phyloP scores from a whole-genome alignment of 495 filamentous ascomycete species.

The Podospora pseudopauciseta region DNA sequence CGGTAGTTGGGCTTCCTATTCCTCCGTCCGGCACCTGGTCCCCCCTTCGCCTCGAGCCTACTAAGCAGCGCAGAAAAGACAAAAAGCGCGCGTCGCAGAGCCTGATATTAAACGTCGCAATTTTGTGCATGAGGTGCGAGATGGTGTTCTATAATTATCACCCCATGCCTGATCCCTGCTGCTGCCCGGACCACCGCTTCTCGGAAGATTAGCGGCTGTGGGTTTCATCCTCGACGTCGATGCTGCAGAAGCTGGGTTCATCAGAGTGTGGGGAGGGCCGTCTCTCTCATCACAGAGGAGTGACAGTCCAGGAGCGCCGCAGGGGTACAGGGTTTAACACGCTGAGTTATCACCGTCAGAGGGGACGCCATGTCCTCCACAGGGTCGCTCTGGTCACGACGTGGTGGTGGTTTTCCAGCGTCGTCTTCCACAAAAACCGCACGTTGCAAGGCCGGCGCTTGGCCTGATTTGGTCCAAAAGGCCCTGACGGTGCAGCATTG shows the following conservation, averaged over 20 bases:
- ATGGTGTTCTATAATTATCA: neutral
- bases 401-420: slow-evolving; percentile 10
- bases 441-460: slow-evolving; percentile 15
- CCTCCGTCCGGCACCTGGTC: neutral
- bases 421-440: slow-evolving; percentile 1
- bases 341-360: neutral
- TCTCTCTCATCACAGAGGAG: neutral
- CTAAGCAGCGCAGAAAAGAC: neutral
- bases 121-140: neutral
- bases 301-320: slow-evolving; percentile 4
- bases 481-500: slow-evolving; percentile 4
- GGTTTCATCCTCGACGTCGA: slow-evolving; percentile 7
- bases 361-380: neutral
- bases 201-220: slow-evolving; percentile 17
- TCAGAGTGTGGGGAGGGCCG: slow-evolving; percentile 14
- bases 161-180: slow-evolving; percentile 6
- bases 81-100: neutral
- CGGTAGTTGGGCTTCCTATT: neutral
- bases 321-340: slow-evolving; percentile 12
- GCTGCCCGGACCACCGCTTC: slow-evolving; percentile 6
- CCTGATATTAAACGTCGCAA: neutral
- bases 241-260: slow-evolving; percentile 8
- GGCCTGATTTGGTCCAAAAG: slow-evolving; percentile 12
- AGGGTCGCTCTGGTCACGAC: slow-evolving; percentile 7
- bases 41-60: too few species aligned